Conservation (phyloP, 148 eudicot species). For the Heliosperma pusillum region DNA sequence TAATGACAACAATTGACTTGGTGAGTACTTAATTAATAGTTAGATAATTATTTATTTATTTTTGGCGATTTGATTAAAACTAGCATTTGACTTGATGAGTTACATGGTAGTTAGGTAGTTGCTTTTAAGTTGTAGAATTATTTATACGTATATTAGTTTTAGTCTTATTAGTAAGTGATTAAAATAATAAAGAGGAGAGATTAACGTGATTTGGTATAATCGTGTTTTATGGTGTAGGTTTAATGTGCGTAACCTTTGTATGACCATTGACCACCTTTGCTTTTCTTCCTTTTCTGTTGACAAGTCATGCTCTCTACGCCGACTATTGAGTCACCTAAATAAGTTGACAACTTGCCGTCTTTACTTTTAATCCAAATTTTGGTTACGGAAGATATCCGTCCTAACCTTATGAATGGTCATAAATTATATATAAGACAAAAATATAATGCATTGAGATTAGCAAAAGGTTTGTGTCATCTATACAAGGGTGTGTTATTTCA, state of each 20-base stretch:
- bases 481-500: no score
- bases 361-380: no score
- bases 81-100: neutral
- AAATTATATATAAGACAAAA: no score
- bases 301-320: neutral
- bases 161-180: no score
- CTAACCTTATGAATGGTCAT: no score
- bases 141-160: neutral
- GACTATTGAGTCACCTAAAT: no score
- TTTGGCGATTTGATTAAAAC: neutral
- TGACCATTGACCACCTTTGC: neutral
- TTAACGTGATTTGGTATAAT: neutral
- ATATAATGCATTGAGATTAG: no score
- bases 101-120: neutral
- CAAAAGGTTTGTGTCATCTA: no score
- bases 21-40: neutral
- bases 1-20: no score
- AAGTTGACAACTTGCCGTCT: no score
- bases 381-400: no score
- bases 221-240: neutral
- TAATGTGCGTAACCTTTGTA: neutral
- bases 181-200: no score
- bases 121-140: neutral
- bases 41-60: neutral
- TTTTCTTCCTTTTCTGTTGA: neutral